phyloP scores from a whole-genome alignment of 257 asterid genomes.

The Solanum chiquidenum region DNA sequence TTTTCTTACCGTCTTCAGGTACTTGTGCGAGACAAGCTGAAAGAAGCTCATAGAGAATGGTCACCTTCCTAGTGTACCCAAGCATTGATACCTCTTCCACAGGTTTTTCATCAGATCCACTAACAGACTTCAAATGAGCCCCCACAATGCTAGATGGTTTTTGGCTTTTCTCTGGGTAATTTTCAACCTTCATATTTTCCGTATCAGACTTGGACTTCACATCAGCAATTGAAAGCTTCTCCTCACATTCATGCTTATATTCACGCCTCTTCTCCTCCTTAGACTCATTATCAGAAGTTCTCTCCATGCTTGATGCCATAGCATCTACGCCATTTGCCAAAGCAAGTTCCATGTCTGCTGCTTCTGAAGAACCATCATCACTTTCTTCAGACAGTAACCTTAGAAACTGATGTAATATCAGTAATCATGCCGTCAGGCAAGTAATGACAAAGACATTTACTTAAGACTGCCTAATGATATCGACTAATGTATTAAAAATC shows the following conservation, averaged over 20 bases:
- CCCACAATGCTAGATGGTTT: conserved; percentile 30
- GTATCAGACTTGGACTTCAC: conserved; percentile 20
- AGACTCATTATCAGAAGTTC: conserved; percentile 25
- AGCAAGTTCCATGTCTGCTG: conserved; percentile 48
- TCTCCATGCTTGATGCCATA: conserved; percentile 61
- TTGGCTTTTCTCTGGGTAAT: conserved; percentile 19
- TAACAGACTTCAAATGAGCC: conserved; percentile 13
- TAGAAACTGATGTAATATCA: conserved; percentile 43
- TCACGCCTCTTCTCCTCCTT: conserved; percentile 55
- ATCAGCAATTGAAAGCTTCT: conserved; percentile 45
- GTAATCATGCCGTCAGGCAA: background rate
- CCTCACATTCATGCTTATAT: conserved; percentile 55
- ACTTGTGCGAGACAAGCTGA: conserved; percentile 69
- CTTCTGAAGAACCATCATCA: conserved; percentile 36
- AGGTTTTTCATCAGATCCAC: conserved; percentile 41
- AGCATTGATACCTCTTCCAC: conserved; percentile 55
- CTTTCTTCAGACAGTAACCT: conserved; percentile 68
- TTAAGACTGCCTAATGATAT: background rate
- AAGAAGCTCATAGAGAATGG: conserved; percentile 70
- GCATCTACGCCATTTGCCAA: conserved; percentile 56
- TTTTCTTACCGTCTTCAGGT: conserved; percentile 37
- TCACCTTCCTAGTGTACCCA: conserved; percentile 52
- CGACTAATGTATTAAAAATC: background rate
- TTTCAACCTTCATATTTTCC: conserved; percentile 6
- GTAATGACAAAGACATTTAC: background rate